Evolutionary conservation across 2,329 filamentous ascomycete species (phyloP), one percentile per base, ranked within the genome.

Genomic region (Drechslerella stenobrocha): DNA sequence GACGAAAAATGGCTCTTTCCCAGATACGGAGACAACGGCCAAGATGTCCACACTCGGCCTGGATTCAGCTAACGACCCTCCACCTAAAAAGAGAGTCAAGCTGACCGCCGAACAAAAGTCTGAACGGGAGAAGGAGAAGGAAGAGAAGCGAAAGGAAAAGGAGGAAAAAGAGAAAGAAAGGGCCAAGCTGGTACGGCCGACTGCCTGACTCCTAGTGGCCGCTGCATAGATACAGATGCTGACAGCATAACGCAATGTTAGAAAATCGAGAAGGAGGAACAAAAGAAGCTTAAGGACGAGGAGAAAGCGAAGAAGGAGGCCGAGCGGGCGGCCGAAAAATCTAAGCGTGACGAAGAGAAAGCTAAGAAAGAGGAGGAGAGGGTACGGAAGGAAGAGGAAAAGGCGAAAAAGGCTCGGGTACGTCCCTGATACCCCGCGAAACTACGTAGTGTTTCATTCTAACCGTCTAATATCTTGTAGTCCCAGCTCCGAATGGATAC

Each of bases 401-500:
- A 72, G 30, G 70, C 74, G 24, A 81, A 80, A 73, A 81, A 80
- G 69, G 77, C 79, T 28, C 76, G 75, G 69, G 79, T 80, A 73
- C 70, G 76, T 15, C 7, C 8, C 20, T 37, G 26, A 45, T 13
- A 20, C 22, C 42, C 22, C 8, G 47, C 70, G 52, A 8, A 72
- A 73, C 63, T 74, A 73, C 51, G 69, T 58, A 13, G 15, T 53
- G 70, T 23, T 70, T 69, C 48, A 28, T 74, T 50, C 58, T 74
- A 52, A 72, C 71, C 9, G 71, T n/a, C n/a, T 15, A 23, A 20
- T 13, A 30, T 73, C 63, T n/a, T 30, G 28, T 66, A 81, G 80
- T 76, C 79, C 18, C 80, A 82, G 79, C 76, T 78, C 69, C 78
- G 77, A 53, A 72, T 82, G n/a, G 80, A 79, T 70, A 76, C 77